A percentile compares a stretch with the other conserved stretches of the same genome.
phyloP scores from a whole-genome alignment of 768 basidiomycete species.

The Lyophyllum semitale region DNA sequence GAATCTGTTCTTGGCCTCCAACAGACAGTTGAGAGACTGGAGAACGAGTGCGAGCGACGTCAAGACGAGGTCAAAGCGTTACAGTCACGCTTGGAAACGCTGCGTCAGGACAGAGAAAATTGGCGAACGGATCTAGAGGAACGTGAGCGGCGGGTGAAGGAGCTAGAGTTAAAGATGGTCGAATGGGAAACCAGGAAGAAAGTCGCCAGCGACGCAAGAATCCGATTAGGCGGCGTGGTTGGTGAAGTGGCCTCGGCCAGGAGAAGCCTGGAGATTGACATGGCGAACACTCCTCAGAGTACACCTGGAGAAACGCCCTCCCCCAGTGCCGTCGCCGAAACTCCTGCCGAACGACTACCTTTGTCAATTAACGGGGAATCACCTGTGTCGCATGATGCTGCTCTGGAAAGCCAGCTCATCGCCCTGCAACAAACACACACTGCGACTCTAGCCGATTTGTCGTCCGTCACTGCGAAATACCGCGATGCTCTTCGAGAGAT shows the following conservation, averaged over 20 bases:
- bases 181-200: slow-evolving; percentile 77
- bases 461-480: slow-evolving; percentile 79
- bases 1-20: slow-evolving; percentile 74
- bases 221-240: slow-evolving; percentile 67
- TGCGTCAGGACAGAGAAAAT: slow-evolving; percentile 74
- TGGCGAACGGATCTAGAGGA: slow-evolving; percentile 87
- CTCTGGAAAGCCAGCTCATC: slow-evolving; percentile 62
- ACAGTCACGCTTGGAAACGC: slow-evolving; percentile 66
- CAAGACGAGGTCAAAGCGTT: slow-evolving; percentile 71
- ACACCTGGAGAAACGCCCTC: slow-evolving; percentile 14
- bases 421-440: slow-evolving; percentile 82
- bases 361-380: slow-evolving; percentile 26
- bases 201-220: slow-evolving; percentile 65
- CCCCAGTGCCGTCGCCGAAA: slow-evolving; percentile 25
- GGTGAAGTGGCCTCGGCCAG: slow-evolving; percentile 72
- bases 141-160: slow-evolving; percentile 73
- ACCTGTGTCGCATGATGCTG: slow-evolving; percentile 34
- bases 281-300: slow-evolving; percentile 25
- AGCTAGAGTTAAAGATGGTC: slow-evolving; percentile 76
- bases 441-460: slow-evolving; percentile 77
- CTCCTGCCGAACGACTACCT: slow-evolving; percentile 26
- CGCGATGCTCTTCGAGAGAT: slow-evolving; percentile 89
- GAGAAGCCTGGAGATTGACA: slow-evolving; percentile 59
- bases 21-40: slow-evolving; percentile 72
- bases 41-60: slow-evolving; percentile 74